A percentile compares a stretch with the other conserved stretches of the same genome.
phyloP scores from a whole-genome alignment of 2,329 filamentous ascomycete species.

The Exophiala mesophila region DNA sequence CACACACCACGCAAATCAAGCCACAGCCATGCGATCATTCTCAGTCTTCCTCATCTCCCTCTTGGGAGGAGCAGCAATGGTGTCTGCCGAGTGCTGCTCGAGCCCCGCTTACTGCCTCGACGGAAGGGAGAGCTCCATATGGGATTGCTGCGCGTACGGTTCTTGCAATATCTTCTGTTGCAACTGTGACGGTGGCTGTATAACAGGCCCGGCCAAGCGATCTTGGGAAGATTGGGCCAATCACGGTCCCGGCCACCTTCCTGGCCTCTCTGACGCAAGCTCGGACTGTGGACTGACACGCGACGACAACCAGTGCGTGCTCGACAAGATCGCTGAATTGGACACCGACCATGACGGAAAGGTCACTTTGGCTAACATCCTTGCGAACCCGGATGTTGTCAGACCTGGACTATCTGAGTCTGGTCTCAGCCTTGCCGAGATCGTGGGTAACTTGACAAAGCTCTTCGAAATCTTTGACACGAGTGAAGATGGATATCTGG shows the following conservation, averaged over 20 bases:
- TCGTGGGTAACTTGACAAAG: not conserved
- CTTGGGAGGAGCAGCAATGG: conserved; percentile 3
- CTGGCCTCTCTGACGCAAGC: not conserved
- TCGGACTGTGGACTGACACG: not conserved
- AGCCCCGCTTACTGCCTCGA: not conserved
- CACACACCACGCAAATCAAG: not conserved
- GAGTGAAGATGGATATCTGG: conserved; percentile 1
- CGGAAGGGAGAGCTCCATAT: not conserved
- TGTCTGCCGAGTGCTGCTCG: conserved; percentile 4
- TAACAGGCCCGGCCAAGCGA: not conserved
- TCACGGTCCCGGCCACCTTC: not conserved
- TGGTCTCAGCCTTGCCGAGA: not conserved
- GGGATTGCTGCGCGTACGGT: conserved; percentile 3
- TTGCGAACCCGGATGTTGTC: conserved; percentile 3
- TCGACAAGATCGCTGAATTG: conserved; percentile 1
- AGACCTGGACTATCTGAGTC: not conserved
- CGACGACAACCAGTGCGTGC: conserved; percentile 1
- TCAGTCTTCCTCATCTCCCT: conserved; percentile 2
- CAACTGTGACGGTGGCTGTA: conserved; percentile 3
- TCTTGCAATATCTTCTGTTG: conserved; percentile 8
- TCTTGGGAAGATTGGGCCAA: conserved; percentile 1
- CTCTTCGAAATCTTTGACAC: conserved; percentile 7
- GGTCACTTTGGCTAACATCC: conserved; percentile 4
- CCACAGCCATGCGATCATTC: conserved; percentile 2
- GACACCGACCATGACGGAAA: conserved; percentile 2